phyloP scores from a whole-genome alignment of 371 early-diverging fungal genomes.

The Nematocida sp. region DNA sequence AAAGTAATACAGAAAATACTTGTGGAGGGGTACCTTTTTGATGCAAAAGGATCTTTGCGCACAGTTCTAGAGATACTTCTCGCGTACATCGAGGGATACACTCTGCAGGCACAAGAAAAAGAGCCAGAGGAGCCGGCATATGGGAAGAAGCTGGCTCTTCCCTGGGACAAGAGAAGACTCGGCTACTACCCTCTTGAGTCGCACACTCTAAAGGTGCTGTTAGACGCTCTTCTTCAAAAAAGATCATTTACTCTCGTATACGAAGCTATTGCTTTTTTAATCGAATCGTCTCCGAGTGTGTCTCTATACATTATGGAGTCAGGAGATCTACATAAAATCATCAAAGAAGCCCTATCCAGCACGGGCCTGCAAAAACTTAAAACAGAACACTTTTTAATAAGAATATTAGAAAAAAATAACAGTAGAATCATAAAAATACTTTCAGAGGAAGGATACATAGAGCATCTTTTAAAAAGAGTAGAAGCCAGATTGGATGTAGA shows the following conservation, averaged over 20 bases:
- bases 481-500: constrained; percentile 11
- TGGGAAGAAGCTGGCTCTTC: not conserved
- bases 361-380: not conserved
- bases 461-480: constrained; percentile 2
- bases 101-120: not conserved
- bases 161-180: constrained; percentile 23
- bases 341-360: constrained; percentile 11
- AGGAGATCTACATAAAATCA: not conserved
- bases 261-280: constrained; percentile 8
- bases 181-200: constrained; percentile 26
- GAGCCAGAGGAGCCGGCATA: not conserved
- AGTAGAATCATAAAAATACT: not conserved
- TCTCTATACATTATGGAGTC: not conserved
- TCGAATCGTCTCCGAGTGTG: not conserved
- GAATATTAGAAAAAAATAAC: not conserved
- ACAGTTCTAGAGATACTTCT: constrained; percentile 5
- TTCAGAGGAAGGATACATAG: constrained; percentile 36
- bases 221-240: not conserved
- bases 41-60: not conserved
- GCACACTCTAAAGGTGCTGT: not conserved
- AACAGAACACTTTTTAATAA: constrained; percentile 19
- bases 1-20: not conserved
- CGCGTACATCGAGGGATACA: constrained; percentile 35
- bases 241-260: not conserved
- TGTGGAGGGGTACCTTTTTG: not conserved